Evolutionary conservation across 2,329 filamentous ascomycete genomes (phyloP).

Genomic region (Beauveria asiatica): DNA sequence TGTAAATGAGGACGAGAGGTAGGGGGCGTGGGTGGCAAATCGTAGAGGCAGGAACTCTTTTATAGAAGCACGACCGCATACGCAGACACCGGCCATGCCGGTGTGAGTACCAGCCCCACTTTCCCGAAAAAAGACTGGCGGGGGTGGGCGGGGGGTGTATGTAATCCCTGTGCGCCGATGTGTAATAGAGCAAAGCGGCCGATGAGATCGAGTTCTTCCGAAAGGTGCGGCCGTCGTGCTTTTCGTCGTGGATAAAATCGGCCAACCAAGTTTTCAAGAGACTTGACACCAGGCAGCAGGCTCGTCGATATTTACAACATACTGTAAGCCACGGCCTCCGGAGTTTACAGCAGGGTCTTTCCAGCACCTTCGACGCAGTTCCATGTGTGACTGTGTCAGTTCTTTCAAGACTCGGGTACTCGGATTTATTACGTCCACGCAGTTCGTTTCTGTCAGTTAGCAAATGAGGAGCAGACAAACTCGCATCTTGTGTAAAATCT

Average conservation of each 20-base stretch:
- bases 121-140: not conserved
- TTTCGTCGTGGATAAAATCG: not conserved
- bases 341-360: not conserved
- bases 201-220: slow-evolving; percentile 9
- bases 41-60: slow-evolving; percentile 1
- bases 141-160: not conserved
- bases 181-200: slow-evolving; percentile 1
- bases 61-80: slow-evolving; percentile 1
- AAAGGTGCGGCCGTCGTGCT: slow-evolving; percentile 3
- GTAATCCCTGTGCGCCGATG: not conserved
- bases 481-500: not conserved
- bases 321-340: not conserved
- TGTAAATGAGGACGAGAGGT: slow-evolving; percentile 3
- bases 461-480: not conserved
- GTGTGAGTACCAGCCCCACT: not conserved
- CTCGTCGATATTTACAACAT: not conserved
- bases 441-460: not conserved
- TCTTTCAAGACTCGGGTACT: not conserved
- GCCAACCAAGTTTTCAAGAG: not conserved
- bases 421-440: not conserved
- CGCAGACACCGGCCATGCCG: slow-evolving; percentile 6
- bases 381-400: not conserved
- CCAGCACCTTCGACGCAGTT: not conserved
- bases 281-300: not conserved
- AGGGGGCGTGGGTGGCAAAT: slow-evolving; percentile 12